Evolutionary conservation across 306 rosid genomes (phyloP), one percentile per base, ranked within the genome.

Genomic region (Rosa rugosa): DNA sequence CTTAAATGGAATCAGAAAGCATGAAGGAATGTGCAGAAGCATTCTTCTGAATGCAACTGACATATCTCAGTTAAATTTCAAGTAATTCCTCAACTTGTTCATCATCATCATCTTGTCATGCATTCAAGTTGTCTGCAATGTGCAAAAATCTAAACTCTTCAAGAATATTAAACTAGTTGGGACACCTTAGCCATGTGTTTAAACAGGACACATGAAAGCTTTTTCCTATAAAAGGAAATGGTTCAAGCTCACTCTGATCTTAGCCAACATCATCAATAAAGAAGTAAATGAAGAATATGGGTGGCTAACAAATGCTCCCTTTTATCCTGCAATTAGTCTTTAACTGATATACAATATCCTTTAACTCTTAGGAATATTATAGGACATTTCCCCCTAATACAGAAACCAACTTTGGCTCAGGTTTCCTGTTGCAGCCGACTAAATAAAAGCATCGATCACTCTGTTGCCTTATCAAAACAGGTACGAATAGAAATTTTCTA

Each of bases 381-480:
- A 44, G 60, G 79, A 75, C 46, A 23, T 57, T 60, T 25, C 12
- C 27, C 27, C 20, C 47, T 31, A 59, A 49, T 62, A 34, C 57
- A 75, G 23, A 75, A 45, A 44, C 70, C 59, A 1, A 44, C 57
- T 42, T 74, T 74, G 41, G 42, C 69, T 53, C 69, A 11, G 42
- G 23, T 44, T 25, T 53, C 31, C 42, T 17, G 71, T 60, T 60
- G 78, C 57, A 45, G 71, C 53, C 56, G 41, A 75, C 36, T 18
- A 36, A 17, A 51, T 23, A 8, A 59, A 59, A 59, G 70, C 8
- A 42, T 14, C 56, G 20, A 3, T 11, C 42, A 75, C 69, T 74
- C 53, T 59, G 78, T 71, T 75, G 57, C 44, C 69, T 75, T 23
- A 59, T 44, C 78, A 59, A 25, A 59, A 75, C 69, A 42, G 78